Base-by-base conservation (phyloP, 1,284 basidiomycete species). In the Leccinum pachyderme region DNA sequence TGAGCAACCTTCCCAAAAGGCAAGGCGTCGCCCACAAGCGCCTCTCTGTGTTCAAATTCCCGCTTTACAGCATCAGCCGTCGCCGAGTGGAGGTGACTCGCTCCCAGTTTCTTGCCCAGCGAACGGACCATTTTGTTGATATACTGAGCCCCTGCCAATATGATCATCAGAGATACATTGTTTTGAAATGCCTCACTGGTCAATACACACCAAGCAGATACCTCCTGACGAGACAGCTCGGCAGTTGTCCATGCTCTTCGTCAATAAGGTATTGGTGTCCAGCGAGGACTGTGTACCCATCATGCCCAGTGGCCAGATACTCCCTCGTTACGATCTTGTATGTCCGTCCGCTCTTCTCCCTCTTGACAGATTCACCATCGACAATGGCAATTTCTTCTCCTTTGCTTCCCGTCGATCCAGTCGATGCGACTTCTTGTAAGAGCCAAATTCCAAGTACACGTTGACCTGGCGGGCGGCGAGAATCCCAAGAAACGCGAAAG, bases 401-500 rank as follows among this genome's bases (percentile, higher is more conserved):
- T 6, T 73, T 65, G 53, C 72, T 61, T 46, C 72, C 70, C 22
- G 18, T 18, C 18, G 73, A 67, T 31, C 73, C 73, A 29, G 73
- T 73, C 5, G 77, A 77, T 6, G 72, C 68, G 6, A 74, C 68
- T 55, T 85, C 81, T 45, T 76, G 77, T 33, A 77, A 64, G 18
- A 89, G 74, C 80, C 89, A 87, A 27, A 95, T 77, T 1, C 85
- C 86, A 27, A 86, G 72, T 9, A 95, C 80, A 22, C 92, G 84
- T 47, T 85, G 74, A n/a, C 87, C 86, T 0, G 89, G 79, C 1
- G 82, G 80, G 28, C 76, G 78, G 32, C 81, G 78, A 39, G 92
- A 94, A 69, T 97, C 93, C 94, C 93, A 96, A 22, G 84, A 81
- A 5, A 95, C 86, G 5, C 84, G 84, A 55, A 96, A 80, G n/a